Evolutionary conservation across 495 filamentous ascomycete genomes (phyloP), one percentile per base, ranked within the genome.

Genomic region (Tricharina praecox): DNA sequence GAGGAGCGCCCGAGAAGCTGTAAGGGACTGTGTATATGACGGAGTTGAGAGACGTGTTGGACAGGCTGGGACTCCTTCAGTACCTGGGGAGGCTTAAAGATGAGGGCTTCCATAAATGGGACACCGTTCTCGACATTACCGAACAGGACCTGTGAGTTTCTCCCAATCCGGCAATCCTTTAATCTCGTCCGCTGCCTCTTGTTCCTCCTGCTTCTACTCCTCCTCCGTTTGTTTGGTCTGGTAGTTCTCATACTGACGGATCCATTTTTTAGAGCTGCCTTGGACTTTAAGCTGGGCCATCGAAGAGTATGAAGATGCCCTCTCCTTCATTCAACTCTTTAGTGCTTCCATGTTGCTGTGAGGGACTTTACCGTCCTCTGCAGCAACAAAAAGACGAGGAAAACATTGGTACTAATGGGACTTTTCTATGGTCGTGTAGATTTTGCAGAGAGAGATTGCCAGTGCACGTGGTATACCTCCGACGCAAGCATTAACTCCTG

Each of bases 71-170:
- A 53, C 72, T 86, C 58, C 67, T 68, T 61, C 76, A 82, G 60
- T 86, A 86, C 61, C 70, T 81, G 47, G 68, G 78, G 45, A 60
- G 61, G 50, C 80, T 86, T 52, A 58, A 81, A 21, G 74, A 77
- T 15, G 80, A 84, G 59, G 81, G 81, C 16, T 86, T 86, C 56
- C 81, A 86, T 62, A 76, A 75, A 30, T 86, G 81, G 81, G 78
- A 85, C 28, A 82, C 78, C 3, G 71, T 85, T 35, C 64, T 82
- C 44, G 81, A 85, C 45, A 83, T 86, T 38, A 83, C 78, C 36
- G 81, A 86, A 62, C 77, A 79, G 32, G 81, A 86, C 62, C 67
- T 86, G 75, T 82, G 67, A 62, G 78, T 53, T 36, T 42, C 52
- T 40, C 48, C 23, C n/a, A n/a, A n/a, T n/a, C n/a, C n/a, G n/a